A percentile compares a stretch with the other conserved stretches of the same genome.
phyloP scores from a whole-genome alignment of 1,284 basidiomycete species.

The Rhodotorula sp. region DNA sequence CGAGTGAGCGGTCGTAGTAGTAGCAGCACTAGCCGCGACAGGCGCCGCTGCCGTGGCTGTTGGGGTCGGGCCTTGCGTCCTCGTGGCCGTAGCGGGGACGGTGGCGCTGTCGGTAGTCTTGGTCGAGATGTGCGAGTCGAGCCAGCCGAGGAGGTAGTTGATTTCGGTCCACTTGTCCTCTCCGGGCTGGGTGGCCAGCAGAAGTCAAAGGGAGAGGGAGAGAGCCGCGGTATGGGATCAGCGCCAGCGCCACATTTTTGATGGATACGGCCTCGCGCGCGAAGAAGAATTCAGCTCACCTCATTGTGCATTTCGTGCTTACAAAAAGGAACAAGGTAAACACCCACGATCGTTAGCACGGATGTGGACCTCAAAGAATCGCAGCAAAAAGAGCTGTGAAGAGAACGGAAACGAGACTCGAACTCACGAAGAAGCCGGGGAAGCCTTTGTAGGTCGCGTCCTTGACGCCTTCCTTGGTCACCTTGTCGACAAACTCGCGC shows the following conservation, averaged over 20 bases:
- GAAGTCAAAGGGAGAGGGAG: background rate
- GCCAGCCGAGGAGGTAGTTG: slow-evolving; percentile 29
- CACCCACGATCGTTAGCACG: background rate
- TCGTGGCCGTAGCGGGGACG: too few species aligned
- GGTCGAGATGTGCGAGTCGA: slow-evolving; percentile 15
- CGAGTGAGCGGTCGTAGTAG: too few species aligned
- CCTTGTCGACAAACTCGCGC: slow-evolving; percentile 30
- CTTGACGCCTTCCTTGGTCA: slow-evolving; percentile 15
- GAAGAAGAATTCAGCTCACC: slow-evolving; percentile 4
- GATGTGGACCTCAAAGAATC: background rate
- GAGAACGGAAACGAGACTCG: background rate
- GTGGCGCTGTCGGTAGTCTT: background rate
- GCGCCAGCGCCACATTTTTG: too few species aligned
- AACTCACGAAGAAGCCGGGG: slow-evolving; percentile 26
- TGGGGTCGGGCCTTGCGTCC: too few species aligned
- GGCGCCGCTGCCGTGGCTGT: background rate
- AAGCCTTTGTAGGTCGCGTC: slow-evolving; percentile 27
- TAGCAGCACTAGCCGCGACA: background rate
- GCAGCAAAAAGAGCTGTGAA: too few species aligned
- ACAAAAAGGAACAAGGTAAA: background rate
- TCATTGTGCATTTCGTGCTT: slow-evolving; percentile 44
- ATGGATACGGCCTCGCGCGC: too few species aligned
- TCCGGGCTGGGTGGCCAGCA: slow-evolving; percentile 14
- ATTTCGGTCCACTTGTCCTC: slow-evolving; percentile 33
- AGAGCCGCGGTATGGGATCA: too few species aligned